A percentile compares a stretch with the other conserved stretches of the same genome.
phyloP scores from a whole-genome alignment of 805 yeast species.

The Lipomyces orientalis region DNA sequence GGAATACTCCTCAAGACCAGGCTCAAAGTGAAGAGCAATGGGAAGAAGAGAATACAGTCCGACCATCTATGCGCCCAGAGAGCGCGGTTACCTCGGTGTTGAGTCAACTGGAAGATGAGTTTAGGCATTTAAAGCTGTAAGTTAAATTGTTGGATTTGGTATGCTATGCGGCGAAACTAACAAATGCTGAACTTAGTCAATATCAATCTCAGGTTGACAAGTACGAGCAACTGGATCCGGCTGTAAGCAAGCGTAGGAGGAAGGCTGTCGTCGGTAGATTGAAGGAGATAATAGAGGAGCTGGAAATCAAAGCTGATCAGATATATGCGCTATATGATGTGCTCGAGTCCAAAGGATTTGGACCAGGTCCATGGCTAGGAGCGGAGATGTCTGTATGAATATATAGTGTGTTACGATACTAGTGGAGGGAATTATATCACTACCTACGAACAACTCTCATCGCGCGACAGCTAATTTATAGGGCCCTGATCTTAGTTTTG shows the following conservation, averaged over 20 bases:
- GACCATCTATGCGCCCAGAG: constrained; percentile 34
- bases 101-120: constrained; percentile 34
- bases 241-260: constrained; percentile 30
- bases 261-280: constrained; percentile 26
- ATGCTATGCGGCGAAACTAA: background rate
- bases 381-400: background rate
- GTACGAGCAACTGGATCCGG: constrained; percentile 34
- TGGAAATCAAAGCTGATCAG: constrained; percentile 38
- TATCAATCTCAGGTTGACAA: constrained; percentile 25
- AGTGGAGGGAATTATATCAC: background rate
- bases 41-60: constrained; percentile 30
- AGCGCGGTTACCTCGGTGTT: constrained; percentile 26
- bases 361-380: background rate
- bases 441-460: background rate
- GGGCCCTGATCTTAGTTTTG: background rate
- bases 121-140: constrained; percentile 25
- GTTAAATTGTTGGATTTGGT: background rate
- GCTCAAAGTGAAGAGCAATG: constrained; percentile 5
- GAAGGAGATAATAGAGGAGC: constrained; percentile 23
- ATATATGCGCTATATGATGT: constrained; percentile 38
- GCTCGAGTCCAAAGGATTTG: constrained; percentile 12
- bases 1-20: background rate
- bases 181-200: constrained; percentile 5
- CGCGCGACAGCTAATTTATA: background rate
- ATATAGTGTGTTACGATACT: background rate